Base-by-base conservation (phyloP, 768 basidiomycete genomes). In the Amyloporia xantha region DNA sequence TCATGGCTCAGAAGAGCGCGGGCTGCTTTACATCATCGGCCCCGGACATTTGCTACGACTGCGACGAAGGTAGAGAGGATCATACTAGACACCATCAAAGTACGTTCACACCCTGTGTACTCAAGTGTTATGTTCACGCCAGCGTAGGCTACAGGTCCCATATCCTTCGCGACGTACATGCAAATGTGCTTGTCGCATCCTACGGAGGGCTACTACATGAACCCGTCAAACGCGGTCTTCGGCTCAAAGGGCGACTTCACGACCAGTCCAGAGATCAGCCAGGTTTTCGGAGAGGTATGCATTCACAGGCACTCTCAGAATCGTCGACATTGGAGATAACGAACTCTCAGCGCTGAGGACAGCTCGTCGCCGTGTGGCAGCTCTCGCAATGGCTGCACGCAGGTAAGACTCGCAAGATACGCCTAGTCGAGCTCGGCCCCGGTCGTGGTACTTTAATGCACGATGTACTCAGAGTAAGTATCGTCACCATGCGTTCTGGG, bases 241-340 rank as follows among this genome's bases (percentile, higher is more conserved):
- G 96, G 96, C 11, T 54, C 79, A 0, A 72, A 75, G 36, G 96
- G 96, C 4, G 96, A 99, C 70, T 99, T 98, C 61, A 86, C 88
- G 19, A 99, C 96, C 10, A 92, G 88, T 57, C 96, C 95, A 1
- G 96, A 99, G 65, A 97, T 99, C 46, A 89, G 82, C 58, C 93
- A 97, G 63, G 80, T 90, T 0, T 98, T 98, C 63, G 96, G 96
- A 51, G 95, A 99, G 82, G 95, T 93, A 62, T 54, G 79, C 65
- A 13, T 38, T 35, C 9, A 28, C 49, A 21, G 21, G 38, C 2
- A 25, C 23, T 38, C n/a, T 20, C 12, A 41, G 20, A 25, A 15
- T 15, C 15, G 6, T 23, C 52, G 37, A 35, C 54, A 44, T 53
- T 41, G 37, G 49, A 59, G 70, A 64, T 72, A 67, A 75, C 66